These are phyloP conservation scores for Cornus kousa DNA, from an alignment of 148 eudicot genomes.

Conservation along the genomic window DNA sequence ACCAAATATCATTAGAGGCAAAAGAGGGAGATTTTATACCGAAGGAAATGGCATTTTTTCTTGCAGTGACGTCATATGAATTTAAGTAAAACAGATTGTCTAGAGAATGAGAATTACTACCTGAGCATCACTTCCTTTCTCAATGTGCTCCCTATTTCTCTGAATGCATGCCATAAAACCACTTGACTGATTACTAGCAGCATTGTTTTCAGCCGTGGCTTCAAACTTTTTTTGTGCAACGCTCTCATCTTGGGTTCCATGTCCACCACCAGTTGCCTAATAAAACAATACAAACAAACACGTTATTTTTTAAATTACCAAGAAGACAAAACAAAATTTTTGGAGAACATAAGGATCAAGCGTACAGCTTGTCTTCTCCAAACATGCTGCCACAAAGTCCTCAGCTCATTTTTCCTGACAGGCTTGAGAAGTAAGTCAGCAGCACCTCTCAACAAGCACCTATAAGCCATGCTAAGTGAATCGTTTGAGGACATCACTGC, in stretches of 20 bases:
- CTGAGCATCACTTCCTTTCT: constrained; percentile 96
- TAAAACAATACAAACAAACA: constrained; percentile 10
- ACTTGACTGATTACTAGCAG: constrained; percentile 70
- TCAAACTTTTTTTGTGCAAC: constrained; percentile 50
- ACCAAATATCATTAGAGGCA: no score
- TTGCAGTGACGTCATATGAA: not conserved
- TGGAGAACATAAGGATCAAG: constrained; percentile 12
- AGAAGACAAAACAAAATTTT: not conserved
- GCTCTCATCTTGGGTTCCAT: constrained; percentile 52
- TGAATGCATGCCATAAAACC: constrained; percentile 56
- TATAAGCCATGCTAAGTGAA: constrained; percentile 79
- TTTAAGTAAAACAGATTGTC: not conserved
- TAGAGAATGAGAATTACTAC: constrained; percentile 30
- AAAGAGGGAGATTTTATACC: no score
- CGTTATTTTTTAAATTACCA: not conserved
- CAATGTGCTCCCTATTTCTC: constrained; percentile 52
- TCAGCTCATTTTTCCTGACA: constrained; percentile 80
- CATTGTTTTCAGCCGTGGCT: constrained; percentile 89
- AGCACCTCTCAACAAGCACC: constrained; percentile 94
- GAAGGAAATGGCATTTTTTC: not conserved
- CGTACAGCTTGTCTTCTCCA: constrained; percentile 95
- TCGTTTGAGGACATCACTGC: constrained; percentile 97
- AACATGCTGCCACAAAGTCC: constrained; percentile 95
- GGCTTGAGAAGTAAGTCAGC: constrained; percentile 95
- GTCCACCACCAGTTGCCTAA: constrained; percentile 38